Base-by-base conservation (phyloP, 2,329 filamentous ascomycete genomes). In the Trichophyton simii region DNA sequence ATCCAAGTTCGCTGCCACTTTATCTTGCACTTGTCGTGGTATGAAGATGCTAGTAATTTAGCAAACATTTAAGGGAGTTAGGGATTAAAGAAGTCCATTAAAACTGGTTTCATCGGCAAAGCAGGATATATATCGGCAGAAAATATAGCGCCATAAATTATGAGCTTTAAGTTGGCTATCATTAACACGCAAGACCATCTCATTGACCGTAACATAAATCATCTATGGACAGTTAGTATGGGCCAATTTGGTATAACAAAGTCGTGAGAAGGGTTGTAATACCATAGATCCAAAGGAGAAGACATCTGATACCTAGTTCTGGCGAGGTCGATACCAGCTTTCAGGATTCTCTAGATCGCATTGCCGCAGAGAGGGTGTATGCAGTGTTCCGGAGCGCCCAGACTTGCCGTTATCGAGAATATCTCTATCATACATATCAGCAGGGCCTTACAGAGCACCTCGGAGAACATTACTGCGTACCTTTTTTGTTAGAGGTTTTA, bases 351-450 rank as follows among this genome's bases (percentile, higher is more conserved):
- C 34, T 3, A 36, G 34, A 36, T 36, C 8, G 34, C 11, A 36
- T 36, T 54, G 57, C 70, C 71, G 59, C 68, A 71, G 31, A 66
- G 66, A 28, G 66, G 64, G 50, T 28, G 28, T 28, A 59, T 15
- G 25, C 0, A 31, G 54, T 38, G 44, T 28, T 28, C 28, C 7
- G 28, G 28, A 7, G 6, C 6, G 28, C 0, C 28, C 28, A 6
- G 7, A 28, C 65, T 65, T 65, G 65, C 71, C 68, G 31, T 67
- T 72, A 61, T 75, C 71, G 11, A 73, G 55, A 41, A 75, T 71
- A 11, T 68, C 59, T 57, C 64, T 65, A 31, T 71, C 67, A 63
- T 74, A 72, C 38, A 75, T 66, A 63, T 72, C 67, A 52, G 64
- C 69, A 9, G 74, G 64, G 0, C 72, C 72, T 63, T 55, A 52